Evolutionary conservation across 768 basidiomycete species (phyloP).

Genomic region (Tremella yokohamensis): DNA sequence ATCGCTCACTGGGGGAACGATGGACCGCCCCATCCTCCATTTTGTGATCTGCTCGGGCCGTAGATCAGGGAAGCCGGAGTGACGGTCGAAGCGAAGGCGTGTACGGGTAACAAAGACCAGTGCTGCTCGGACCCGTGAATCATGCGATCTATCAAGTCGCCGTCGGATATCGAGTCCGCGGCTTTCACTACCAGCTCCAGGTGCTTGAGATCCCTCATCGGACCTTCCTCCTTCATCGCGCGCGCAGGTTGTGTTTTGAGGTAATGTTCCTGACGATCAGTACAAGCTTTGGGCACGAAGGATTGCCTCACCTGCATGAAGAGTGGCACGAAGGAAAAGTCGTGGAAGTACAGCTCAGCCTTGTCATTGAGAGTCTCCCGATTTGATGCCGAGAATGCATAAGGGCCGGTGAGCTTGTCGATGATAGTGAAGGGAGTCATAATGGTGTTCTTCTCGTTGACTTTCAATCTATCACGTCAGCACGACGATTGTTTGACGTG

Average conservation of each 20-base stretch:
- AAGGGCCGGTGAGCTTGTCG: conserved; percentile 84
- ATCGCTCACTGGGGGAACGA: conserved; percentile 75
- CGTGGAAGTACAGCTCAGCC: conserved; percentile 95
- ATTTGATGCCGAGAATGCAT: conserved; percentile 76
- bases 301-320: conserved; percentile 80
- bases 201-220: conserved; percentile 66
- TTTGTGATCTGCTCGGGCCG: conserved; percentile 54
- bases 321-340: conserved; percentile 86
- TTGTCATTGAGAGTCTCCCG: conserved; percentile 82
- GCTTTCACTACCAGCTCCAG: conserved; percentile 80
- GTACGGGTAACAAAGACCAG: conserved; percentile 90
- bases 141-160: conserved; percentile 84
- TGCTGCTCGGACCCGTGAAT: conserved; percentile 97
- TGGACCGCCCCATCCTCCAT: conserved; percentile 34
- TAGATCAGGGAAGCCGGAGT: conserved; percentile 79
- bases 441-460: conserved; percentile 88
- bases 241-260: conserved; percentile 72
- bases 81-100: conserved; percentile 85
- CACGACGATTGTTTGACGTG: conserved; percentile 2
- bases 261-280: conserved; percentile 78
- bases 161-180: conserved; percentile 88
- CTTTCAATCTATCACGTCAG: conserved; percentile 60
- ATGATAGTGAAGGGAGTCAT: conserved; percentile 89
- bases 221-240: conserved; percentile 57
- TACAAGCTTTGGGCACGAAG: not conserved